Evolutionary conservation across 495 filamentous ascomycete genomes (phyloP).

Genomic region (Sordaria brevicollis): DNA sequence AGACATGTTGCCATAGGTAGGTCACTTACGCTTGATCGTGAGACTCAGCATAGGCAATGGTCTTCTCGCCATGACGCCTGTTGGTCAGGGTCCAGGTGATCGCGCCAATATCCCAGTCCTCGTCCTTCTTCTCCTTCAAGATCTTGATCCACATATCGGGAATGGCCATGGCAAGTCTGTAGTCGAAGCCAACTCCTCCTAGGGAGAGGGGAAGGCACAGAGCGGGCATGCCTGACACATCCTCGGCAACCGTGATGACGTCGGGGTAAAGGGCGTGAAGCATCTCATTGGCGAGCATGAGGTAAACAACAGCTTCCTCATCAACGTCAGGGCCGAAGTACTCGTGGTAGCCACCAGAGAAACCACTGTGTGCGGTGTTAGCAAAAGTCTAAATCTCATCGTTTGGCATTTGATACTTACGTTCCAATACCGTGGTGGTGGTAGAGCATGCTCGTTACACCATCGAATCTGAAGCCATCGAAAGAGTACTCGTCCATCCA

Average conservation of each 20-base stretch:
- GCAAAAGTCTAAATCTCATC: neutral
- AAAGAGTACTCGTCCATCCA: conserved; percentile 99
- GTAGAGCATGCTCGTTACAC: conserved; percentile 97
- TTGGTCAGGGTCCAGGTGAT: conserved; percentile 84
- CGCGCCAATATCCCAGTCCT: conserved; percentile 84
- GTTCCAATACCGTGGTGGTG: conserved; percentile 93
- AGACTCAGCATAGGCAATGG: conserved; percentile 92
- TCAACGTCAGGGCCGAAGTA: conserved; percentile 93
- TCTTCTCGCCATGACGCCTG: conserved; percentile 92
- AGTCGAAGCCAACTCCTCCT: conserved; percentile 93
- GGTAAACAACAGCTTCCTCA: conserved; percentile 88
- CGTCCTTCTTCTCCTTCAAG: conserved; percentile 84
- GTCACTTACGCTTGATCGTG: conserved; percentile 91
- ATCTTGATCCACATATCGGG: conserved; percentile 99
- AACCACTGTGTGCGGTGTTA: conserved; percentile 50
- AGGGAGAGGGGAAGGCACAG: conserved; percentile 76
- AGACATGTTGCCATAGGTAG: neutral
- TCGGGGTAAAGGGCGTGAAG: conserved; percentile 80
- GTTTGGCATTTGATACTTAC: conserved; percentile 45
- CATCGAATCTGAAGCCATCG: conserved; percentile 96
- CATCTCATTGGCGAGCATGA: conserved; percentile 96
- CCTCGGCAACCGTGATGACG: conserved; percentile 84
- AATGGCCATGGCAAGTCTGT: conserved; percentile 94
- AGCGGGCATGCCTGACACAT: conserved; percentile 96
- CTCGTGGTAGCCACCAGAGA: conserved; percentile 96